Percentiles rank a stretch among this genome's conserved stretches.
These are phyloP conservation scores for Metarhizium guizhouense DNA, from an alignment of 2,329 filamentous ascomycete species.

Conservation along the genomic window DNA sequence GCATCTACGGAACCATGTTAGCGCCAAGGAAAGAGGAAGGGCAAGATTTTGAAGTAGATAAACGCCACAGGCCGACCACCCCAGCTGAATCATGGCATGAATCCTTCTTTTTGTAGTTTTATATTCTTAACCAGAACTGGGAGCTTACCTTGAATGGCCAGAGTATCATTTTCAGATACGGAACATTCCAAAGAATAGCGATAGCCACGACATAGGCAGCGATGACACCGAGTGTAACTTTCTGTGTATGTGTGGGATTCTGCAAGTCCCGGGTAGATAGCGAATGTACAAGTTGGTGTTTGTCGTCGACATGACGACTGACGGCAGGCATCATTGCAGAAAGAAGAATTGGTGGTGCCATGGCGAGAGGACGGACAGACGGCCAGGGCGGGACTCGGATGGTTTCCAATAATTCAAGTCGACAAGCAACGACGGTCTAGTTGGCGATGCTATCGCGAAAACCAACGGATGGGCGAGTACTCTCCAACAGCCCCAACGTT, in stretches of 20 bases:
- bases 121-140: too few relatives aligned
- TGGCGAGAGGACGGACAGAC: neutral
- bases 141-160: constrained; percentile 69
- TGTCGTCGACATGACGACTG: constrained; percentile 6
- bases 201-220: constrained; percentile 64
- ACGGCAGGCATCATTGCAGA: neutral
- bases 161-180: constrained; percentile 63
- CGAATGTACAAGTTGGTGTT: neutral
- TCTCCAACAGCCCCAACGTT: too few relatives aligned
- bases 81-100: too few relatives aligned
- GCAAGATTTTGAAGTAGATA: neutral
- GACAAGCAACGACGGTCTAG: neutral
- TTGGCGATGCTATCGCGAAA: too few relatives aligned
- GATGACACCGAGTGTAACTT: constrained; percentile 62
- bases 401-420: neutral
- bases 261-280: constrained; percentile 43
- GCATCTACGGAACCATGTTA: constrained; percentile 44
- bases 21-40: neutral
- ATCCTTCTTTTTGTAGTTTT: too few relatives aligned
- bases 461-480: too few relatives aligned
- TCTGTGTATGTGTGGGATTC: constrained; percentile 57
- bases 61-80: neutral
- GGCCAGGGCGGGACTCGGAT: neutral
- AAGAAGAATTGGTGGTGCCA: constrained; percentile 3
- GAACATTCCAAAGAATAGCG: constrained; percentile 70